Conservation (phyloP, 371 early-diverging fungal genomes). For the Mortierella sp. region DNA sequence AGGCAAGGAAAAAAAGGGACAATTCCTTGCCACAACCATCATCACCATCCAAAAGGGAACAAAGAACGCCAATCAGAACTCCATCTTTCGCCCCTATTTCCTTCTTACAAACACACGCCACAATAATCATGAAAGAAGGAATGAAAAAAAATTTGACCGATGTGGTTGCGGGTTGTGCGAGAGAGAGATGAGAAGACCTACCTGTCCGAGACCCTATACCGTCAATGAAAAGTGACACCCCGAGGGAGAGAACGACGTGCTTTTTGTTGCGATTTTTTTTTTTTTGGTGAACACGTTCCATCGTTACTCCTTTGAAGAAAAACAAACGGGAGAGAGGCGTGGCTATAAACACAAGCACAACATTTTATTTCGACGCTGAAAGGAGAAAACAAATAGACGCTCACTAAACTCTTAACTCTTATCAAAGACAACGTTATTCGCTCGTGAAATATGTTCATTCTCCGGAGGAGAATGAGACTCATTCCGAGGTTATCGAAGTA, state of each 20-base stretch:
- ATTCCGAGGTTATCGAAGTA: neutral
- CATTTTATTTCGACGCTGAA: neutral
- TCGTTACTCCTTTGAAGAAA: neutral
- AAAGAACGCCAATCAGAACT: neutral
- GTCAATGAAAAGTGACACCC: neutral
- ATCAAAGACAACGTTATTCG: slow-evolving; percentile 1
- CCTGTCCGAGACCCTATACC: neutral
- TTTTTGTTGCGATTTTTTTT: neutral
- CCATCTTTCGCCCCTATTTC: neutral
- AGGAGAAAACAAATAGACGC: neutral
- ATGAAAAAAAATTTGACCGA: neutral
- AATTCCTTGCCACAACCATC: neutral
- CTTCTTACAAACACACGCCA: neutral
- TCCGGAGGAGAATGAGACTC: neutral
- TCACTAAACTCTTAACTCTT: slow-evolving; percentile 8
- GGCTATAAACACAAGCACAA: slow-evolving; percentile 5
- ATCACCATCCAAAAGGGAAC: too few species aligned
- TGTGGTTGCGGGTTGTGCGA: neutral
- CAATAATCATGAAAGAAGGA: neutral
- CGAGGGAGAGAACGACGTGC: neutral
- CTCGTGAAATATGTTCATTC: slow-evolving; percentile 12
- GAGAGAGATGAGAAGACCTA: too few species aligned
- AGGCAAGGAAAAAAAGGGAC: neutral
- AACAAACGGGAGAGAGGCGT: neutral
- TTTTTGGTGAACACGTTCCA: neutral